Base-by-base conservation (phyloP, 1,284 basidiomycete species). In the Chalciporus piperatoides region DNA sequence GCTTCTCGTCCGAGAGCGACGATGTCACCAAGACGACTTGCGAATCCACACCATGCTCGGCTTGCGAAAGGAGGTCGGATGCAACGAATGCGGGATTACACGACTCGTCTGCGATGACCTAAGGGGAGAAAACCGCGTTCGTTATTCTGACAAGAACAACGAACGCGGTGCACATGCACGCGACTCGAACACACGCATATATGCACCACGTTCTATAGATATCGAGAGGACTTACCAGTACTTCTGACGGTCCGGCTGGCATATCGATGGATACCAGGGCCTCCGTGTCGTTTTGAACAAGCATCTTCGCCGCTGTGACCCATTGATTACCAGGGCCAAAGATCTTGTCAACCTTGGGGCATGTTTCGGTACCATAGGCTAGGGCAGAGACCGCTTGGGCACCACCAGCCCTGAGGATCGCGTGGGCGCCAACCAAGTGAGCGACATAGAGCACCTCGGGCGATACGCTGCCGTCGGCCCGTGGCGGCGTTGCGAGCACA, bases 331-430 rank as follows among this genome's bases (percentile, higher is more conserved):
- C 97, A 3, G 97, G 97, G 15, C 97, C 97, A 62, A 97, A 97
- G 59, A 99, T 96, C 73, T 97, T 99, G 78, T 99, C 97, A 14
- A 99, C 97, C 73, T 99, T 99, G n/a, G 94, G 93, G 7, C 96
- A 93, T 2, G 86, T 87, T 64, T 88, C 77, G 4, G 97, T 99
- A 12, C 97, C 97, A 68, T 98, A 99, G 1, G 97, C 97, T 71
- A 99, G 78, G 0, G 94, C 96, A 12, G 93, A 92, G n/a, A 99
- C 83, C 2, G 97, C 97, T 67, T 99, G 97, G 3, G 92, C 97
- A 28, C 97, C 97, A 41, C 97, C 97, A 5, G 94, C 94, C 68
- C 90, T 92, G 56, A 98, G 76, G 55, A 98, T 84, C 33, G 87
- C 86, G 9, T 87, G 86, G 1, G 92, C 94, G 27, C 93, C 93